Conservation (phyloP, 148 eudicot genomes). For the Heliosperma pusillum region DNA sequence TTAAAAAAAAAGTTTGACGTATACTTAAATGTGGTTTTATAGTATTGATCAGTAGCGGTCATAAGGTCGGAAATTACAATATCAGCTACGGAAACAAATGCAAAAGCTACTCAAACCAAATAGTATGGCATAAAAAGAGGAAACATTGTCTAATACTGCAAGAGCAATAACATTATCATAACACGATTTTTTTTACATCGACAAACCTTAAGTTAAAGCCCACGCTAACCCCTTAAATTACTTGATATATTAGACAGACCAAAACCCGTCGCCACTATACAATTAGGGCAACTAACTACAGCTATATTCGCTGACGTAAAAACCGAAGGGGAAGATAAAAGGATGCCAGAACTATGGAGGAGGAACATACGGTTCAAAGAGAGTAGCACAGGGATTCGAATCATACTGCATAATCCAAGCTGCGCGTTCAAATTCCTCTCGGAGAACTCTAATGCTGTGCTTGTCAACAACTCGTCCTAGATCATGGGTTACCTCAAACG, state of each 20-base stretch:
- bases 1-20: too few relatives aligned
- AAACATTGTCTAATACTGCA: neutral
- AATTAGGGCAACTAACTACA: slow-evolving; percentile 20
- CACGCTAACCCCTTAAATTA: slow-evolving; percentile 17
- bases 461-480: slow-evolving; percentile 92
- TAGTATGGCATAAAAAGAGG: neutral
- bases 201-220: slow-evolving; percentile 14
- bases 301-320: slow-evolving; percentile 4
- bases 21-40: too few relatives aligned
- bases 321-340: neutral
- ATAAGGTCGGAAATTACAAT: neutral
- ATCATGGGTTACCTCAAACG: slow-evolving; percentile 82
- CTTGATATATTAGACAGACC: slow-evolving; percentile 5
- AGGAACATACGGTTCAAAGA: slow-evolving; percentile 64
- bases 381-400: slow-evolving; percentile 64
- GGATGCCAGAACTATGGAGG: slow-evolving; percentile 13
- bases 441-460: slow-evolving; percentile 68
- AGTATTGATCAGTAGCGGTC: neutral
- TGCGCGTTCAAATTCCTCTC: slow-evolving; percentile 95
- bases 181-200: slow-evolving; percentile 15
- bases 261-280: slow-evolving; percentile 24
- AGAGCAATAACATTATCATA: neutral
- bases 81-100: too few relatives aligned
- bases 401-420: slow-evolving; percentile 82
- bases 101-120: neutral